Evolutionary conservation across 139 green algal species (phyloP), one percentile per base, ranked within the genome.

Genomic region (Micromonas pusilla): DNA sequence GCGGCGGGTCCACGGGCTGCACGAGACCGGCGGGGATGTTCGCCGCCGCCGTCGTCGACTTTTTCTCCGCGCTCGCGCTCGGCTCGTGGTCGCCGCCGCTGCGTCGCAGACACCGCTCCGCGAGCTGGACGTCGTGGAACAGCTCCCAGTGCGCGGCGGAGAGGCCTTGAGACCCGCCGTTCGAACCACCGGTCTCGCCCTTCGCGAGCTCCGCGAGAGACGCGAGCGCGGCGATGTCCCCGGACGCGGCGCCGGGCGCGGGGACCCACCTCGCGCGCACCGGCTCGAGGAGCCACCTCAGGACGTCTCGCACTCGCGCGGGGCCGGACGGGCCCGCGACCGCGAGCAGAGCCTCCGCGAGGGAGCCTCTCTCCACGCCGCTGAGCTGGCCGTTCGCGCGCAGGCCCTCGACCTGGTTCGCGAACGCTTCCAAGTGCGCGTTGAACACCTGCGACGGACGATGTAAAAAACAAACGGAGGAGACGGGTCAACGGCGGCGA

Each of bases 61-160:
- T n/a, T n/a, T n/a, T n/a, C n/a, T n/a, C n/a, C n/a, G n/a, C n/a
- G n/a, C n/a, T n/a, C n/a, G n/a, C n/a, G n/a, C n/a, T n/a, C n/a
- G 45, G 45, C 19, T 62, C 38, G 30, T n/a, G 2, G 37, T 62
- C 68, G 1, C 37, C 37, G 5, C 36, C n/a, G 20, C 37, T 38
- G 3, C 68, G 36, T 63, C 68, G 36, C 37, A 75, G n/a, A 36
- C 68, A 75, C 25, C 68, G 2, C 38, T 75, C 68, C 19, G 38
- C n/a, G 37, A 75, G 38, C 33, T 75, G 68, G 9, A 75, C 33
- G 68, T 75, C 68, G 68, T 75, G 68, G 30, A 75, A 75, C 0
- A 75, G 68, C 37, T 75, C 68, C 68, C 68, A 75, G 37, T 75
- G 68, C 37, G 38, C 68, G 31, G 6, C 25, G 2, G 37, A 63